Base-by-base conservation (phyloP, 140 eudicot species). In the Flaveria floridana region DNA sequence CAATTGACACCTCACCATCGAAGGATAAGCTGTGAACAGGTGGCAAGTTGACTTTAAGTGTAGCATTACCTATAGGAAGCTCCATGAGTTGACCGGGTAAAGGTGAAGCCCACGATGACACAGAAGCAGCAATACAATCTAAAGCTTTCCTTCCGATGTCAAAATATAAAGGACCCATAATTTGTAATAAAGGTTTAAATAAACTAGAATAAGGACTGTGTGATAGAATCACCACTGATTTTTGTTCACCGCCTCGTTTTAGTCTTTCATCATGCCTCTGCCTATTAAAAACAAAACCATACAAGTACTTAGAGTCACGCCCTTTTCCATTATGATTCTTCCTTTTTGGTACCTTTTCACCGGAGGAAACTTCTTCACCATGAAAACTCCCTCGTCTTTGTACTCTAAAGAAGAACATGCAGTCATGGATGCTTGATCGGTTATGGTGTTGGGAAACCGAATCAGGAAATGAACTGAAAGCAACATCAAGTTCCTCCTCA, bases 231-330 rank as follows among this genome's bases (percentile, higher is more conserved):
- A 94, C 97, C 4, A 94, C 97, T n/a, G 99, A 94, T 76, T 90
- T 90, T 80, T 94, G 97, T 71, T 94, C 99, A 34, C 99, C 99
- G 4, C 99, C 99, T 69, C 99, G 82, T 80, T 88, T 90, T 46
- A 94, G 85, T 82, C 89, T 90, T 82, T 94, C 99, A 73, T 94
- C 99, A 70, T 94, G 99, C 78, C 96, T 90, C 76, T 91, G 97
- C 82, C 99, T 90, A 69, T 94, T 94, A 63, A 94, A 94, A 21
- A 87, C 99, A 83, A 85, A 94, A 15, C 99, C 99, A 62, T 94
- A 91, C 79, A 94, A 81, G 83, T 83, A 88, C 68, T 82, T 86
- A 20, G 86, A 77, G 50, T 62, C 79, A n/a, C 69, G 44, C 70
- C 78, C 74, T 34, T 63, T 80, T 18, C 55, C 64, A n/a, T 48